phyloP scores from a whole-genome alignment of 1,139 yeast species.

The Pichia sp. region DNA sequence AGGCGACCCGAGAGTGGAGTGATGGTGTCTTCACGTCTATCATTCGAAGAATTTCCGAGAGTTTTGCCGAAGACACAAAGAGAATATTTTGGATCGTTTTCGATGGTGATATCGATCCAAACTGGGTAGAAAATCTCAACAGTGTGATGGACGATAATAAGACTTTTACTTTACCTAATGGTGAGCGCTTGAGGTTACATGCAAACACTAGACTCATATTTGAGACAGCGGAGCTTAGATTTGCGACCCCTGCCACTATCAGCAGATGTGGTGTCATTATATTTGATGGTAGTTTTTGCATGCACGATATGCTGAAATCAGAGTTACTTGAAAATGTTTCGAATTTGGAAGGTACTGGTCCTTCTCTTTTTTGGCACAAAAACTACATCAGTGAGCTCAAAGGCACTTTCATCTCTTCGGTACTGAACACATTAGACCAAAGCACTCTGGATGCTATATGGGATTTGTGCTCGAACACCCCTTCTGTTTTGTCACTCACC shows the following conservation, averaged over 20 bases:
- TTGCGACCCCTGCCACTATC: constrained; percentile 86
- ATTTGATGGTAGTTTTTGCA: constrained; percentile 39
- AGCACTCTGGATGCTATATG: no score
- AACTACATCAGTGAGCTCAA: no score
- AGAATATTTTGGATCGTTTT: constrained; percentile 73
- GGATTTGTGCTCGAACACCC: no score
- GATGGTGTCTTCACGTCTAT: constrained; percentile 80
- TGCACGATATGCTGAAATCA: constrained; percentile 23
- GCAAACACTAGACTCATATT: constrained; percentile 58
- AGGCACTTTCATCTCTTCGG: no score
- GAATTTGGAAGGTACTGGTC: no score
- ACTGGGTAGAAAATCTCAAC: constrained; percentile 88
- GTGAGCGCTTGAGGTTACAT: constrained; percentile 73
- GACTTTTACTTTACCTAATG: constrained; percentile 76
- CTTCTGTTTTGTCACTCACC: no score
- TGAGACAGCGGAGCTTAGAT: constrained; percentile 61
- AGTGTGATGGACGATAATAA: constrained; percentile 88
- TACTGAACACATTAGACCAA: no score
- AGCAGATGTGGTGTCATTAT: constrained; percentile 91
- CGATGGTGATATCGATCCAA: constrained; percentile 93
- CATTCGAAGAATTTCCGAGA: constrained; percentile 52
- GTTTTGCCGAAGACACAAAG: constrained; percentile 49
- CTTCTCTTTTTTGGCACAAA: no score
- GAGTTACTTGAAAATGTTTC: no score
- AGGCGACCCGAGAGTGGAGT: constrained; percentile 82